Conservation (phyloP, 768 basidiomycete species). For the Tricholoma furcatifolium region DNA sequence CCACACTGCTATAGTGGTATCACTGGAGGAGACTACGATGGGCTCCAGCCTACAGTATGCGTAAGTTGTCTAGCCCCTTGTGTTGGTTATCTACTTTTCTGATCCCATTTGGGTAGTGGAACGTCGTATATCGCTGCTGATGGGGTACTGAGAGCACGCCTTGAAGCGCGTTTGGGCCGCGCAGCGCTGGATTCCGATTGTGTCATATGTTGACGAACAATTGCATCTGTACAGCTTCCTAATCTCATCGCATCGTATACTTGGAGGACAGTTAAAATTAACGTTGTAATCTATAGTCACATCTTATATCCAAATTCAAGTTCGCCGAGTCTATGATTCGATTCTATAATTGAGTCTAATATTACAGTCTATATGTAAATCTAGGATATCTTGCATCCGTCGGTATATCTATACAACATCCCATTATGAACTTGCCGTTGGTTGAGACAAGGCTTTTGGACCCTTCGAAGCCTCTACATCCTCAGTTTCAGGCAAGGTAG, state of each 20-base stretch:
- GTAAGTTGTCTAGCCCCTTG: constrained; percentile 31
- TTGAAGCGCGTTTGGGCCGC: constrained; percentile 44
- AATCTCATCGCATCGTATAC: no score
- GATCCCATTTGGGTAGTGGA: constrained; percentile 27
- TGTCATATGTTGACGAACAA: constrained; percentile 36
- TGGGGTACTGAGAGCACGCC: constrained; percentile 40
- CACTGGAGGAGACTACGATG: constrained; percentile 38
- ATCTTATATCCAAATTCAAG: no score
- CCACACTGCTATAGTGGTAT: constrained; percentile 31
- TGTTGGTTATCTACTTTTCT: neutral
- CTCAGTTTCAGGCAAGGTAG: neutral
- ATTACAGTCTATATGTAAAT: no score
- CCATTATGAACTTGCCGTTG: no score
- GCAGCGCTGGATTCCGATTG: constrained; percentile 35
- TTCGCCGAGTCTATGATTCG: no score
- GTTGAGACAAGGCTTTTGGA: no score
- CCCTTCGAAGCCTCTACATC: neutral
- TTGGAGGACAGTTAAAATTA: no score
- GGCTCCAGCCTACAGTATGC: constrained; percentile 50
- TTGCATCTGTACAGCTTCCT: no score
- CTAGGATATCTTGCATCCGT: no score
- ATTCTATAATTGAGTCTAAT: no score
- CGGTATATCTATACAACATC: no score
- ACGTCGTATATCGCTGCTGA: constrained; percentile 47
- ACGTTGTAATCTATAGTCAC: no score